Evolutionary conservation across 2,329 filamentous ascomycete species (phyloP).

Genomic region (Ceratocystiopsis sp.): DNA sequence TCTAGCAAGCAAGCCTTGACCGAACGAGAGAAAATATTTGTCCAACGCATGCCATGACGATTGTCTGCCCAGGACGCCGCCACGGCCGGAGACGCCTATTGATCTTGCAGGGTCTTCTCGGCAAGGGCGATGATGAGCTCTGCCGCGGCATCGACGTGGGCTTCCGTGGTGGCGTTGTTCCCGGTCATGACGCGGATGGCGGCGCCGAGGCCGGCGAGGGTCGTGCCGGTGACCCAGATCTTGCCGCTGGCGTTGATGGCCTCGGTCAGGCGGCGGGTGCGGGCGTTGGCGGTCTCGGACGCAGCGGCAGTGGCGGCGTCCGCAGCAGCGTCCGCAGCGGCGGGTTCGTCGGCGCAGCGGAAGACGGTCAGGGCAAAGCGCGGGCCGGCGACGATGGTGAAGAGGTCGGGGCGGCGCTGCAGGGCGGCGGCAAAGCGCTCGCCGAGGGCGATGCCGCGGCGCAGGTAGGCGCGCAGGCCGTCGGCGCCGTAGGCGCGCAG

Average conservation of each 20-base stretch:
- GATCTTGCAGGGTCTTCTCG: conserved; percentile 30
- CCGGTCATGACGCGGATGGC: conserved; percentile 70
- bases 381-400: conserved; percentile 57
- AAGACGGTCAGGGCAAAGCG: conserved; percentile 69
- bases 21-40: no score
- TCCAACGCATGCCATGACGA: no score
- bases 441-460: conserved; percentile 50
- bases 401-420: conserved; percentile 33
- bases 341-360: conserved; percentile 27
- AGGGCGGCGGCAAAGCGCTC: conserved; percentile 51
- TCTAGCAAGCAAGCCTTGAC: no score
- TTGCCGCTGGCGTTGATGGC: conserved; percentile 54
- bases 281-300: conserved; percentile 22
- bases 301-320: conserved; percentile 13
- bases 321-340: background rate
- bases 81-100: background rate
- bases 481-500: conserved; percentile 57
- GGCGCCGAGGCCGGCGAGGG: conserved; percentile 49
- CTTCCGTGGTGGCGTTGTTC: conserved; percentile 51
- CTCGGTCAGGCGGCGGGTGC: conserved; percentile 64
- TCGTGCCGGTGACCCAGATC: conserved; percentile 67
- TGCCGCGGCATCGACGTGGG: conserved; percentile 57
- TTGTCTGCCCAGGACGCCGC: no score
- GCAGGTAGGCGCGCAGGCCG: conserved; percentile 59
- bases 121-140: conserved; percentile 50